Conservation (phyloP, 371 early-diverging fungal genomes). For the Gilbertella persicaria region DNA sequence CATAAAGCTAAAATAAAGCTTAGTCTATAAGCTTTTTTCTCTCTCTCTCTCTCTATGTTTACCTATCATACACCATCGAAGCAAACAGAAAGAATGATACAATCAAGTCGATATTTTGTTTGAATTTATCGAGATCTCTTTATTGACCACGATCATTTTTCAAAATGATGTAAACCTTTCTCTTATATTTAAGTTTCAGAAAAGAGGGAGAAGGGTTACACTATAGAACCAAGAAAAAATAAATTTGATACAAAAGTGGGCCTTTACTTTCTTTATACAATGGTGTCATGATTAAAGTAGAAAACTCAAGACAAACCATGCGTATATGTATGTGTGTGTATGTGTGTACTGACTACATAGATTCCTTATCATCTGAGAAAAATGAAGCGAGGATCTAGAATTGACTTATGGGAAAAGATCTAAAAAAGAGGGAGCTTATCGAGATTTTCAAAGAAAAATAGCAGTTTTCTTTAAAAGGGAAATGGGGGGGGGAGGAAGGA, state of each 20-base stretch:
- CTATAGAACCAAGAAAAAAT: background rate
- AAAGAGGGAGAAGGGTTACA: background rate
- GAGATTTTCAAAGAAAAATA: background rate
- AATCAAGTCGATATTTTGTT: no score
- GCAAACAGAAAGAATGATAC: background rate
- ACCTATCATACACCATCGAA: no score
- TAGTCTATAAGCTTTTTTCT: background rate
- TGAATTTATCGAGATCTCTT: no score
- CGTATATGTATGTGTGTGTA: background rate
- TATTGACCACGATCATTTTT: background rate
- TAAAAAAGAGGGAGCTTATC: background rate
- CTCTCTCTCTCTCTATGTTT: background rate
- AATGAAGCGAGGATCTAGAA: background rate
- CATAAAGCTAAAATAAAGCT: no score
- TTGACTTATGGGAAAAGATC: background rate
- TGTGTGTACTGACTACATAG: background rate
- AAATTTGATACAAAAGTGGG: background rate
- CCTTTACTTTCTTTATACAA: no score
- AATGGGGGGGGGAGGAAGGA: background rate
- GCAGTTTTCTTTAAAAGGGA: background rate
- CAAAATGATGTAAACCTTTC: background rate
- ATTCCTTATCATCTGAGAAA: background rate
- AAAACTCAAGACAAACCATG: no score
- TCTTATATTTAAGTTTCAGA: background rate
- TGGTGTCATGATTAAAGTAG: no score